Base-by-base conservation (phyloP, 1,139 yeast species). In the Diutina neorugosa region DNA sequence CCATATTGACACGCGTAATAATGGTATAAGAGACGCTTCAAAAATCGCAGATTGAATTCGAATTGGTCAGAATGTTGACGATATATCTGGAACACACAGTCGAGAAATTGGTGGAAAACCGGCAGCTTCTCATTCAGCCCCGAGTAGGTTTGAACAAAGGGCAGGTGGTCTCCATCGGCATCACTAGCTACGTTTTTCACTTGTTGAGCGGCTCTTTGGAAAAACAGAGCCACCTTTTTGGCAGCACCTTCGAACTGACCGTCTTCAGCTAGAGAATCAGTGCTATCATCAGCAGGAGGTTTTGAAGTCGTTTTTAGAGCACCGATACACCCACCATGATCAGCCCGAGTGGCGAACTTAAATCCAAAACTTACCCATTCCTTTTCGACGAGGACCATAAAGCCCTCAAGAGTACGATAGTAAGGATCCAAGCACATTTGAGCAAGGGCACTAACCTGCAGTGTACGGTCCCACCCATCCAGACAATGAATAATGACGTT, bases 391-490 rank as follows among this genome's bases (percentile, higher is more conserved):
- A 93, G 71, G 0, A 84, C 77, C 70, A 87, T 85, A 62, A 93
- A 89, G 2, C 98, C 98, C 55, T 87, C 84, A 8, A 87, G 61
- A 0, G 98, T 90, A 58, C 98, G 76, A 66, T 78, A 93, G 63
- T 79, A 89, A 0, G 98, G 98, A 65, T 94, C 98, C 21, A 91
- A 73, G 63, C 96, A 88, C 7, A 94, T 69, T 66, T 93, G 95
- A 48, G 91, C 82, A 56, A 93, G 69, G 3, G 96, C 86, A 9
- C 91, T 79, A 1, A 91, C 80, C 63, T 93, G 98, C 0, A 97
- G 81, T 0, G 98, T 94, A 55, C 98, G 74, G 65, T 93, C 98
- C 98, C 98, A 93, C 0, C 98, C 98, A 69, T 93, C 98, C 0
- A 97, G 90, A 64, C 98, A 93, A 68, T 93, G 98, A 11, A 94